phyloP scores from a whole-genome alignment of 306 rosid genomes.

The Boehmeria nivea region DNA sequence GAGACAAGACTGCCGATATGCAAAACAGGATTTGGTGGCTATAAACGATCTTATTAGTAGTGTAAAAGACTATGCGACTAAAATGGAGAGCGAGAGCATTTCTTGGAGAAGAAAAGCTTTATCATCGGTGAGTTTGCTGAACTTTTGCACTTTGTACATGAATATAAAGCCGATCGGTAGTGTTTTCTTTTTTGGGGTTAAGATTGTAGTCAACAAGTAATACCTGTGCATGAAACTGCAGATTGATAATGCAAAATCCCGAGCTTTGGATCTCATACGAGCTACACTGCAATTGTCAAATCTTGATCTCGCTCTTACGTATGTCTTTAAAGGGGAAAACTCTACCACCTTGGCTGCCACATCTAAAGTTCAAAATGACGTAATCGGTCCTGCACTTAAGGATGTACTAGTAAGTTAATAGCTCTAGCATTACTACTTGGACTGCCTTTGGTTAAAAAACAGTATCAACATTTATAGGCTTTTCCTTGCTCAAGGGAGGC shows the following conservation, averaged over 20 bases:
- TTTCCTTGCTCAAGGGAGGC: constrained; percentile 6
- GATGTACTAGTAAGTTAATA: constrained; percentile 61
- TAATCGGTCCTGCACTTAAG: constrained; percentile 56
- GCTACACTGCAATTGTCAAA: constrained; percentile 73
- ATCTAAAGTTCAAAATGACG: constrained; percentile 71
- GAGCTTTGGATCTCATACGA: constrained; percentile 62
- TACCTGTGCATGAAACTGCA: constrained; percentile 34
- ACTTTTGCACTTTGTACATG: constrained; percentile 3
- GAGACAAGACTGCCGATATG: constrained; percentile 62
- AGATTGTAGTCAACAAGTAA: constrained; percentile 20
- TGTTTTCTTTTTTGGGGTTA: neutral
- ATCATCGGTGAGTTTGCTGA: constrained; percentile 50
- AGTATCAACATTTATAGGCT: too few species aligned
- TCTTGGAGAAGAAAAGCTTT: constrained; percentile 71
- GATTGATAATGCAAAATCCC: constrained; percentile 73
- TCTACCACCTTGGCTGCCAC: constrained; percentile 48
- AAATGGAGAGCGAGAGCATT: constrained; percentile 69
- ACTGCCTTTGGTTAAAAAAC: too few species aligned
- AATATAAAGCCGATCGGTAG: constrained; percentile 10
- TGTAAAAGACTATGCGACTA: constrained; percentile 51
- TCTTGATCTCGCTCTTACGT: constrained; percentile 67
- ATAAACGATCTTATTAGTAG: constrained; percentile 46
- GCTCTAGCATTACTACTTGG: constrained; percentile 12
- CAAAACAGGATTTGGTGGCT: constrained; percentile 72
- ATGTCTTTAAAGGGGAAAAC: constrained; percentile 66